Base-by-base conservation (phyloP, 2,329 filamentous ascomycete species). In the Septoria linicola region DNA sequence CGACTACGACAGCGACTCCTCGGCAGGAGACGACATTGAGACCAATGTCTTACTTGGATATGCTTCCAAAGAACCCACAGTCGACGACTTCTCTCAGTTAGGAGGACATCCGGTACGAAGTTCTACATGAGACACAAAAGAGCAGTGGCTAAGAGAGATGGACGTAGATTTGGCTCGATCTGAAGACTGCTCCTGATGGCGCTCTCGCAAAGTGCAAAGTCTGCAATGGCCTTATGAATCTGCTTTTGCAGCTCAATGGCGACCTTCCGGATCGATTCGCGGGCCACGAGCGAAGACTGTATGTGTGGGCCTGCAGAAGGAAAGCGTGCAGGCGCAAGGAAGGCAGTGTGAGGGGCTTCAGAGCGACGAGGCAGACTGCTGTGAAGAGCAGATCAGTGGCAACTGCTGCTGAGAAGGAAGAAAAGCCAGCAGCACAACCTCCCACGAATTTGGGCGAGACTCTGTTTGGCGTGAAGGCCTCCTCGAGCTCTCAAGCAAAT, bases 31-130 rank as follows among this genome's bases (percentile, higher is more conserved):
- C 40, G 89, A 83, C 55, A 86, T 84, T 14, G 85, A 89, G 69
- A 97, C 93, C 5, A 89, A 87, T 59, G 90, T 96, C 2, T 81
- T 96, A 1, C 80, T 99, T 10, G 93, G 93, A 3, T 99, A 95
- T 69, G 88, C 89, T 2, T 87, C 88, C 1, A 83, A 84, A 66
- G 88, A 95, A 49, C 74, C 83, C 11, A 86, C 84, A 49, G 85
- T 89, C 57, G 92, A 99, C 69, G 80, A 81, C 10, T 85, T 95
- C 65, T 96, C 89, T 70, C 88, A 92, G 60, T 76, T 99, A 8
- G 93, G 93, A 59, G 93, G 93, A 48, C 79, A 77, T 63, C 89
- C 93, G 45, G 92, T 96, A 84, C 63, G 84, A 74, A 41, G 23
- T 20, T 41, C 30, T n/a, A 36, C 48, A n/a, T 37, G 23, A 41